A percentile compares a stretch with the other conserved stretches of the same genome.
Conservation (phyloP, 2,329 filamentous ascomycete genomes). For the Aspergillus novoparasiticus region DNA sequence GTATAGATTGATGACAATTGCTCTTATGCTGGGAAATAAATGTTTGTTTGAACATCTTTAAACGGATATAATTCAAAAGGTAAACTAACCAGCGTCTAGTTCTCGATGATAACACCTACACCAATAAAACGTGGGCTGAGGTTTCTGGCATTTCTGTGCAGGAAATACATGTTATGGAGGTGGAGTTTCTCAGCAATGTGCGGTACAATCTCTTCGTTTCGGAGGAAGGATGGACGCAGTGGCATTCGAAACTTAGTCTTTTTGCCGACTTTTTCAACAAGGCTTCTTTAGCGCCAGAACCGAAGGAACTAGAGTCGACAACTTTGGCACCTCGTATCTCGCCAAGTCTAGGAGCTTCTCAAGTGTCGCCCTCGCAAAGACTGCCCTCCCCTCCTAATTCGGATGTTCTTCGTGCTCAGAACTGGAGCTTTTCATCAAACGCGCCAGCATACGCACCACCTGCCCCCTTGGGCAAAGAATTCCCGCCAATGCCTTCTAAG, state of each 20-base stretch:
- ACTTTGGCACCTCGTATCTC: slow-evolving; percentile 36
- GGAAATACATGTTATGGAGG: slow-evolving; percentile 98
- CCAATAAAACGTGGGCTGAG: slow-evolving; percentile 99
- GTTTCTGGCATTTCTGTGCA: slow-evolving; percentile 91
- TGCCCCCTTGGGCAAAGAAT: slow-evolving; percentile 27
- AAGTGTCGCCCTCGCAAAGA: slow-evolving; percentile 32
- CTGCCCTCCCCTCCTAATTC: slow-evolving; percentile 43
- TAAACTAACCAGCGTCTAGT: slow-evolving; percentile 54
- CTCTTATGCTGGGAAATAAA: slow-evolving; percentile 97
- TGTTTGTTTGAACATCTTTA: slow-evolving; percentile 55
- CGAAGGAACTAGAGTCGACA: slow-evolving; percentile 35
- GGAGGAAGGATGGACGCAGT: slow-evolving; percentile 80
- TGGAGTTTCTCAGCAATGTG: slow-evolving; percentile 99
- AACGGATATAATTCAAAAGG: not conserved
- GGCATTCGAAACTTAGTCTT: slow-evolving; percentile 79
- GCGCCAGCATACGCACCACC: slow-evolving; percentile 26
- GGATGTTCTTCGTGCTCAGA: slow-evolving; percentile 32
- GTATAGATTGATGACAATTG: slow-evolving; percentile 88
- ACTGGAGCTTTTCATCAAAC: slow-evolving; percentile 32
- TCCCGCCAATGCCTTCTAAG: slow-evolving; percentile 39
- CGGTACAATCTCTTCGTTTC: slow-evolving; percentile 89
- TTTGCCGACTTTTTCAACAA: slow-evolving; percentile 83
- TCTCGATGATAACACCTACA: slow-evolving; percentile 97
- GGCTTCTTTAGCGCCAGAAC: slow-evolving; percentile 55
- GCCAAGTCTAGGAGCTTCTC: slow-evolving; percentile 39